Conservation (phyloP, 2,329 filamentous ascomycete species). For the Cercospora beticola region DNA sequence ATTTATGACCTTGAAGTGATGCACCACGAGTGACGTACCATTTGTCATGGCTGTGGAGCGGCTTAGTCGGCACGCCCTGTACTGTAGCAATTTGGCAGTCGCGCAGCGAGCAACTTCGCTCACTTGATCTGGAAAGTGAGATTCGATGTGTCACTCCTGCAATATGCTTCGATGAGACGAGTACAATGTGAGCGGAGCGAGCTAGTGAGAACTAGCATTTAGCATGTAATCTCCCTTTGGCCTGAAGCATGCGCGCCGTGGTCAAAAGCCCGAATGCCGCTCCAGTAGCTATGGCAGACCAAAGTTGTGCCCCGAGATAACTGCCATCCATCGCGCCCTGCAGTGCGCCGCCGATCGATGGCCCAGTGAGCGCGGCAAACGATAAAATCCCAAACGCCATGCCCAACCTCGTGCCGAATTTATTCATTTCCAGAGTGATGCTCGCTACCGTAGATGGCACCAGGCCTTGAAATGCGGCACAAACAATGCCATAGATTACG, state of each 20-base stretch:
- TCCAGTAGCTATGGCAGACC: slow-evolving; percentile 37
- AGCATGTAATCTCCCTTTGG: slow-evolving; percentile 23
- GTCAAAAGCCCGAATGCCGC: slow-evolving; percentile 24
- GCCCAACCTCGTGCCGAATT: slow-evolving; percentile 49
- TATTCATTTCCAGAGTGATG: slow-evolving; percentile 48
- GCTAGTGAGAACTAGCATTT: slow-evolving; percentile 2
- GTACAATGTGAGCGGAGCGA: neutral
- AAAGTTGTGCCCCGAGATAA: slow-evolving; percentile 48
- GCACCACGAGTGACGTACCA: neutral
- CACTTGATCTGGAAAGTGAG: neutral
- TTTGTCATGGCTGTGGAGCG: neutral
- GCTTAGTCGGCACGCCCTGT: neutral
- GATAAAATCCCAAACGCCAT: slow-evolving; percentile 50
- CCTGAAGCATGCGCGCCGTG: slow-evolving; percentile 29
- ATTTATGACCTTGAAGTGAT: neutral
- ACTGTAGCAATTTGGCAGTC: neutral
- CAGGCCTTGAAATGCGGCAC: slow-evolving; percentile 47
- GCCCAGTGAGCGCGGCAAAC: slow-evolving; percentile 47
- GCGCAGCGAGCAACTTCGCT: neutral
- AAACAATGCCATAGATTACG: slow-evolving; percentile 47
- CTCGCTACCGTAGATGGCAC: slow-evolving; percentile 46
- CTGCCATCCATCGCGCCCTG: slow-evolving; percentile 42
- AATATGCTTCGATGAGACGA: neutral
- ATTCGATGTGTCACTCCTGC: neutral
- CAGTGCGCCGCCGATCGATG: slow-evolving; percentile 50